phyloP scores from a whole-genome alignment of 331 rosid genomes.

The Quercus phellos region DNA sequence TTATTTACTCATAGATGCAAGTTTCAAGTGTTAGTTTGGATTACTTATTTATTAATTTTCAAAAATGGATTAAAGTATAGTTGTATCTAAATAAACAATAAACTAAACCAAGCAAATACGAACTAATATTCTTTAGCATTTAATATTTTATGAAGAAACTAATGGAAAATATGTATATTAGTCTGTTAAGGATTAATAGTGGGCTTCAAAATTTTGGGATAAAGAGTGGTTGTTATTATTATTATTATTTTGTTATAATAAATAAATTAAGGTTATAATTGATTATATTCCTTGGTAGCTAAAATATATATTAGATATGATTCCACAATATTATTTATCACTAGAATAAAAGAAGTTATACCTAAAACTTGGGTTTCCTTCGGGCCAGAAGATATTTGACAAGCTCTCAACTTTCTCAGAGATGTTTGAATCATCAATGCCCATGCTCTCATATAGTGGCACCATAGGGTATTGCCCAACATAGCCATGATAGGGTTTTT shows the following conservation, averaged over 20 bases:
- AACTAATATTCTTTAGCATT: neutral
- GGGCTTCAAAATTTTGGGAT: too few species aligned
- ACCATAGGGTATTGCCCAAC: conserved; percentile 48
- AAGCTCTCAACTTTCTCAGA: conserved; percentile 34
- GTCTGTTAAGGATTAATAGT: too few species aligned
- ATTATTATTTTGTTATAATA: too few species aligned
- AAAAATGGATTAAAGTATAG: neutral
- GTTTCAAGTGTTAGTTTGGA: too few species aligned
- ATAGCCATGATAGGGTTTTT: conserved; percentile 58
- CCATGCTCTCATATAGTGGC: conserved; percentile 66
- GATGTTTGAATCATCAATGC: conserved; percentile 43
- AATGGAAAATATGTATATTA: too few species aligned
- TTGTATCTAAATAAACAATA: neutral
- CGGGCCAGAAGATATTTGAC: conserved; percentile 49
- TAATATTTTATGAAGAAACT: neutral
- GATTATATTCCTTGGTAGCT: neutral
- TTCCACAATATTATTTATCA: neutral
- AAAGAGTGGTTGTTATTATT: too few species aligned
- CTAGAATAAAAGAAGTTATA: neutral
- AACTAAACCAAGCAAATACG: neutral
- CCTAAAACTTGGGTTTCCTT: conserved; percentile 59
- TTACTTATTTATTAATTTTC: too few species aligned
- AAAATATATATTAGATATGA: neutral
- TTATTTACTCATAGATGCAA: too few species aligned
- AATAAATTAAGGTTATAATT: neutral